Conservation (phyloP, 495 filamentous ascomycete genomes). For the Bryoglossum gracile region DNA sequence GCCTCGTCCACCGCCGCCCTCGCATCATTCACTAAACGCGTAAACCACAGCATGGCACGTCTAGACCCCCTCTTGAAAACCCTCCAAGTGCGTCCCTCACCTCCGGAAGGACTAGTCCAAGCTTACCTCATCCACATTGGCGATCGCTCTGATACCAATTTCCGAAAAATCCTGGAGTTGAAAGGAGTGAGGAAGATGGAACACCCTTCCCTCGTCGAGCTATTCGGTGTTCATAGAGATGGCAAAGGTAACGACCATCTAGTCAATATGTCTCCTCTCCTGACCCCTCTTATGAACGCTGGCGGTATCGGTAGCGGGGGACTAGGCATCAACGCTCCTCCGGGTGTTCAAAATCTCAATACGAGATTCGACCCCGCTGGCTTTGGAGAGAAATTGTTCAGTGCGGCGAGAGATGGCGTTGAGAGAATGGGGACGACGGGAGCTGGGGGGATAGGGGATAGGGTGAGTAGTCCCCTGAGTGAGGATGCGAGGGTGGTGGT, state of each 20-base stretch:
- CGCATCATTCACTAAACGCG: conserved; percentile 74
- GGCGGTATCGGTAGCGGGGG: conserved; percentile 25
- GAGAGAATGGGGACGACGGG: conserved; percentile 66
- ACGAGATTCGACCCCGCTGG: conserved; percentile 69
- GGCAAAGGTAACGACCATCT: conserved; percentile 41
- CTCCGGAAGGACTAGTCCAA: conserved; percentile 89
- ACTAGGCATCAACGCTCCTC: conserved; percentile 26
- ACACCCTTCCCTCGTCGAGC: conserved; percentile 74
- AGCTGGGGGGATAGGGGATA: conserved; percentile 25
- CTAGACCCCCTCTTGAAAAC: conserved; percentile 93
- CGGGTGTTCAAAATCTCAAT: conserved; percentile 33
- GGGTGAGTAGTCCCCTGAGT: conserved; percentile 20
- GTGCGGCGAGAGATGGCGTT: conserved; percentile 83
- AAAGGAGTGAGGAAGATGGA: conserved; percentile 81
- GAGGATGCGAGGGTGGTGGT: conserved; percentile 50
- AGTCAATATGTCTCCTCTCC: conserved; percentile 48
- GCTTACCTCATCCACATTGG: conserved; percentile 94
- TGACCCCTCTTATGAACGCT: conserved; percentile 52
- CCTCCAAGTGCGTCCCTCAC: conserved; percentile 84
- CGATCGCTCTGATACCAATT: conserved; percentile 86
- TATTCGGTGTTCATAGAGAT: conserved; percentile 71
- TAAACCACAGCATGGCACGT: conserved; percentile 74
- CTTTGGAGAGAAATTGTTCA: conserved; percentile 63
- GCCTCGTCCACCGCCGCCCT: conserved; percentile 41
- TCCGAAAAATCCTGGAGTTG: conserved; percentile 91